Percentiles rank a stretch among this genome's conserved stretches.
phyloP scores from a whole-genome alignment of 495 filamentous ascomycete genomes.

The Neurospora africana region DNA sequence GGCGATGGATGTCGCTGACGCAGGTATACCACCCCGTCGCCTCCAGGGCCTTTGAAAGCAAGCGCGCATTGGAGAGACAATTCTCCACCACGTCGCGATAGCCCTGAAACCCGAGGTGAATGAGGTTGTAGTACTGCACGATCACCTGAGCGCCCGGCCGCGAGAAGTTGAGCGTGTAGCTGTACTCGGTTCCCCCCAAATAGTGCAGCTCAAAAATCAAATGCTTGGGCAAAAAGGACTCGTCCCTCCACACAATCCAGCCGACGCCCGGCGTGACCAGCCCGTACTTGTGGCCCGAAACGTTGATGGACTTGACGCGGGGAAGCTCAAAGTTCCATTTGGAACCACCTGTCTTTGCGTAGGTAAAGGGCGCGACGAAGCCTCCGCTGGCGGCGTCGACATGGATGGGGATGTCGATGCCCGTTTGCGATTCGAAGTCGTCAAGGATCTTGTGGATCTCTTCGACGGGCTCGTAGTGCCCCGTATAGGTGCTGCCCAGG shows the following conservation, averaged over 20 bases:
- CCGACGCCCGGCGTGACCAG: conserved; percentile 63
- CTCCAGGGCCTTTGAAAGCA: conserved; percentile 58
- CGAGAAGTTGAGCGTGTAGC: conserved; percentile 68
- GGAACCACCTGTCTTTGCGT: conserved; percentile 45
- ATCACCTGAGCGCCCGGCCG: conserved; percentile 62
- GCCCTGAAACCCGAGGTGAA: conserved; percentile 59
- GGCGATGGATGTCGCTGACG: conserved; percentile 58
- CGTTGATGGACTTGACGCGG: conserved; percentile 66
- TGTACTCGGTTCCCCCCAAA: conserved; percentile 62
- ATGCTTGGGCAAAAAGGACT: conserved; percentile 56
- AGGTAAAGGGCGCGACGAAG: conserved; percentile 63
- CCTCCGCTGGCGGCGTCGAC: conserved; percentile 65
- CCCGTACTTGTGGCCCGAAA: conserved; percentile 65
- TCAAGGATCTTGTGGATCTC: conserved; percentile 57
- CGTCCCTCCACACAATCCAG: conserved; percentile 68
- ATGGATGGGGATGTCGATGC: conserved; percentile 61
- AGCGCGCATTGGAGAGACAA: conserved; percentile 55
- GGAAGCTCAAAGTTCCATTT: conserved; percentile 65
- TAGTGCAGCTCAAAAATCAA: conserved; percentile 69
- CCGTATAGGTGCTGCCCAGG: conserved; percentile 64
- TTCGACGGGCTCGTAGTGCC: conserved; percentile 68
- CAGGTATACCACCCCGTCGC: conserved; percentile 61
- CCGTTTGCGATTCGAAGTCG: conserved; percentile 51
- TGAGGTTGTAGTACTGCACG: conserved; percentile 68
- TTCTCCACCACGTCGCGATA: conserved; percentile 61